phyloP scores from a whole-genome alignment of 2,329 filamentous ascomycete genomes.

The Ploettnerulaceae sp. region DNA sequence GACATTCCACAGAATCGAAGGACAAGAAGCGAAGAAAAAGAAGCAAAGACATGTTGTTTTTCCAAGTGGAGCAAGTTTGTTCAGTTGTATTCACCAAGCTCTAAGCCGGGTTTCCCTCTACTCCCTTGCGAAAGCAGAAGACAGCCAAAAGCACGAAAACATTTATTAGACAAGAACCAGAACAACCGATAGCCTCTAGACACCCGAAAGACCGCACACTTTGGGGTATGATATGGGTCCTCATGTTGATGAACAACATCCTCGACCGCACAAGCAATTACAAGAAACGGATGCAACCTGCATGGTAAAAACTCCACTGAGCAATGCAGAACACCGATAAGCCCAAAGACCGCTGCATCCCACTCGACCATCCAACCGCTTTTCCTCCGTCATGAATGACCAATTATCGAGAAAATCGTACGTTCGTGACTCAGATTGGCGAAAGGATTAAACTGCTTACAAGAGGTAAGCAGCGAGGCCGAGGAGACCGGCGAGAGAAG shows the following conservation, averaged over 20 bases:
- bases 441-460: slow-evolving; percentile 35
- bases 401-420: slow-evolving; percentile 37
- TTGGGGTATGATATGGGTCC: slow-evolving; percentile 35
- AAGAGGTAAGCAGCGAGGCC: slow-evolving; percentile 48
- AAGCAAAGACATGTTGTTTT: neutral
- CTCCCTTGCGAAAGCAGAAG: slow-evolving; percentile 1
- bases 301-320: slow-evolving; percentile 35
- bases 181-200: slow-evolving; percentile 21
- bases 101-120: slow-evolving; percentile 8
- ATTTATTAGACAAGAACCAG: slow-evolving; percentile 7
- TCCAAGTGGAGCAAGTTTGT: slow-evolving; percentile 9
- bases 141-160: slow-evolving; percentile 5
- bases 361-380: slow-evolving; percentile 31
- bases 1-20: slow-evolving; percentile 7
- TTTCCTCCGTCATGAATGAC: slow-evolving; percentile 39
- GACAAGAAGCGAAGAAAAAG: neutral
- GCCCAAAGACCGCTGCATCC: slow-evolving; percentile 19
- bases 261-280: slow-evolving; percentile 39
- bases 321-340: slow-evolving; percentile 36
- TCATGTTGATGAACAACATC: slow-evolving; percentile 33
- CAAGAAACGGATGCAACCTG: slow-evolving; percentile 39
- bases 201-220: slow-evolving; percentile 37
- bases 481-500: slow-evolving; percentile 55
- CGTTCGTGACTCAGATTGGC: slow-evolving; percentile 45
- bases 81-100: slow-evolving; percentile 18